Conservation (phyloP, 768 basidiomycete genomes). For the Hericium rajendrae region DNA sequence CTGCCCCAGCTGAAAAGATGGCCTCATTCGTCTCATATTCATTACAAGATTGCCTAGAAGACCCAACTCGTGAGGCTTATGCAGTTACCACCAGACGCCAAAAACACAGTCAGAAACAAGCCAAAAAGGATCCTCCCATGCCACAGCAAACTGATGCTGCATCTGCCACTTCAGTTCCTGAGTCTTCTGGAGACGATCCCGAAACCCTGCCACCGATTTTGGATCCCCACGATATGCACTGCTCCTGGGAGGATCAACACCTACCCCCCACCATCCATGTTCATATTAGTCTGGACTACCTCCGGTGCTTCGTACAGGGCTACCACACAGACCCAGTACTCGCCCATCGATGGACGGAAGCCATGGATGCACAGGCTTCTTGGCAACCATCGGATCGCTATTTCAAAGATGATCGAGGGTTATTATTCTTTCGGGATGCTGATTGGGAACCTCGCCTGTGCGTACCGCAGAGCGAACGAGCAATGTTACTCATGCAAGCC, state of each 20-base stretch:
- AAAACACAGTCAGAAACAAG: background rate
- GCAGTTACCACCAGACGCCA: background rate
- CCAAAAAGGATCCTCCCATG: no score
- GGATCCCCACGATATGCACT: no score
- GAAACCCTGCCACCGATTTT: no score
- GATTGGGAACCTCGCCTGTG: slow-evolving; percentile 12
- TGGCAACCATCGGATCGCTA: slow-evolving; percentile 1
- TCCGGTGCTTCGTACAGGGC: background rate
- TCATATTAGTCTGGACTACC: background rate
- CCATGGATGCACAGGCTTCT: background rate
- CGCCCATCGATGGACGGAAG: background rate
- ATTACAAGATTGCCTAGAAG: background rate
- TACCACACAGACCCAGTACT: background rate
- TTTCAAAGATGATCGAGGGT: slow-evolving; percentile 8
- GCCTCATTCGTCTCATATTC: no score
- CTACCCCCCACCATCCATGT: background rate
- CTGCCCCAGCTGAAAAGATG: background rate
- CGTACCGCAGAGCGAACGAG: slow-evolving; percentile 1
- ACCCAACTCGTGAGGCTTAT: background rate
- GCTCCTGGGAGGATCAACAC: background rate
- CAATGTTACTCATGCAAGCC: background rate
- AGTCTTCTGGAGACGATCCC: no score
- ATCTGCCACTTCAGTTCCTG: no score
- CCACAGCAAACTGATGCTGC: no score
- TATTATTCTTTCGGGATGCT: slow-evolving; percentile 14